Evolutionary conservation across 192 early-diverging fungal species (phyloP), one percentile per base, ranked within the genome.

Genomic region (Mortierella antarctica): DNA sequence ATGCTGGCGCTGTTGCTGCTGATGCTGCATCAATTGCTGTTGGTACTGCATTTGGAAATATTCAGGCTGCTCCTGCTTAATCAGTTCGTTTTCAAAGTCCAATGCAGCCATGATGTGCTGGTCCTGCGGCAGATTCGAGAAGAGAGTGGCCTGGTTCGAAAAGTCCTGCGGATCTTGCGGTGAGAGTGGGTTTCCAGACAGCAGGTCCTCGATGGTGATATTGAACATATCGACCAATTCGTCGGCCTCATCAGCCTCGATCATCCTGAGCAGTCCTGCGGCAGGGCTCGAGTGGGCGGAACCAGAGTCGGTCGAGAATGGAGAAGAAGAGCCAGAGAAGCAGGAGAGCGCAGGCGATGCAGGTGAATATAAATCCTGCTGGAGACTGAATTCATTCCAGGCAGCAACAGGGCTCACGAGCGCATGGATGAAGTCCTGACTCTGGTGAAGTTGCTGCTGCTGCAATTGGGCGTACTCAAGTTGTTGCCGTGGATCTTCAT

Each of bases 131-230:
- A 31, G 31, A 31, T 31, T 31, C 31, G 31, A 31, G 31, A 31
- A 31, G 31, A 31, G 31, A 12, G 12, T 14, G 49, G 64, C 12
- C 10, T 51, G 9, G 12, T 54, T 49, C 6, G 44, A 9, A 6
- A 41, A 50, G 18, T 23, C 48, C 31, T 50, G 20, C 0, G 51
- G 14, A 40, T 57, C 48, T 2, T 55, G 6, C 47, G 57, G 57
- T 14, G 55, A 6, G 47, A 57, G 18, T 18, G 55, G 46, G 11
- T 59, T 60, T 8, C 57, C 64, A 4, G 64, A 58, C 6, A 74
- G 57, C 41, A 74, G 50, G 10, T 74, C 72, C 10, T 74, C 72
- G n/a, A 74, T 74, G 0, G 57, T 62, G 23, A 70, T 70, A 39
- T 74, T 65, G 50, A 74, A 74, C 42, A 57, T 17, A 20, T 60